phyloP scores from a whole-genome alignment of 352 stramenopile species.

The Pythium diclinum region DNA sequence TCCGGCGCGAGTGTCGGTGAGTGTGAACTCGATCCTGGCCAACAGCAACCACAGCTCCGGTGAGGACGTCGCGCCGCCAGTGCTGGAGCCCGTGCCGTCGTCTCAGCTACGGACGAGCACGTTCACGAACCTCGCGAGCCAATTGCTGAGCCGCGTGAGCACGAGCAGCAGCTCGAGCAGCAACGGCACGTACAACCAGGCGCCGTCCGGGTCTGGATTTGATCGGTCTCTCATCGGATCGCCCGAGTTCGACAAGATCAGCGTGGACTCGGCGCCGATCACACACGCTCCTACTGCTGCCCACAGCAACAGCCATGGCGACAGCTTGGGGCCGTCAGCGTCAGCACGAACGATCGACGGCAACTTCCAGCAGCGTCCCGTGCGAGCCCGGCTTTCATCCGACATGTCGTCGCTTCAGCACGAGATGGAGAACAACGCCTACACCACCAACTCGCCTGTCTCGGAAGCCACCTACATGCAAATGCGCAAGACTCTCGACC shows the following conservation, averaged over 20 bases:
- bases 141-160: slow-evolving; percentile 16
- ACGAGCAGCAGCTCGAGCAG: slow-evolving; percentile 4
- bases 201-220: slow-evolving; percentile 7
- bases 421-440: slow-evolving; percentile 19
- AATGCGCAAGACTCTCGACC: slow-evolving; percentile 26
- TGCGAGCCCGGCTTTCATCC: slow-evolving; percentile 14
- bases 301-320: slow-evolving; percentile 6
- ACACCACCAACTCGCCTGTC: slow-evolving; percentile 6
- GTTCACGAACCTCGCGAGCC: slow-evolving; percentile 13
- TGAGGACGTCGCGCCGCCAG: not conserved
- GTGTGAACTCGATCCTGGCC: slow-evolving; percentile 24
- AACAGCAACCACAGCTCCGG: slow-evolving; percentile 6
- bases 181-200: slow-evolving; percentile 6
- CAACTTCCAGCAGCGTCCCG: not conserved
- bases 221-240: slow-evolving; percentile 17
- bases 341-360: not conserved
- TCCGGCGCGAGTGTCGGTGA: slow-evolving; percentile 1
- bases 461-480: slow-evolving; percentile 24
- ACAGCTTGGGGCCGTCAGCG: not conserved
- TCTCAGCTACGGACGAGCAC: slow-evolving; percentile 14
- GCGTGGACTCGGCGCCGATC: slow-evolving; percentile 14
- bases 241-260: slow-evolving; percentile 28
- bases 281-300: not conserved
- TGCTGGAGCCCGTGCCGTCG: not conserved
- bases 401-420: slow-evolving; percentile 18